Evolutionary conservation across 2,329 filamentous ascomycete species (phyloP).

Genomic region (Endocalyx cinctus): DNA sequence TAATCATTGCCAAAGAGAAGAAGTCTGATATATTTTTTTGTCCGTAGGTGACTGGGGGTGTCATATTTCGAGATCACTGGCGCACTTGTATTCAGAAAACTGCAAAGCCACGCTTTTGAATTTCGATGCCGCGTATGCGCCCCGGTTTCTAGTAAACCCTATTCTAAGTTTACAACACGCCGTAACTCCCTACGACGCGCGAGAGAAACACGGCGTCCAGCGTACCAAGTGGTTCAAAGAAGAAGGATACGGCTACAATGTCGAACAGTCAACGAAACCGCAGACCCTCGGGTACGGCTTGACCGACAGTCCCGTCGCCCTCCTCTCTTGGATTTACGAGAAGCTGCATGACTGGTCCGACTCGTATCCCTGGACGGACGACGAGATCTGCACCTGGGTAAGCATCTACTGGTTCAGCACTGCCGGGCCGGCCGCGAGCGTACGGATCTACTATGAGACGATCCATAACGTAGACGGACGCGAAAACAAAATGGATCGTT

Average conservation of each 20-base stretch:
- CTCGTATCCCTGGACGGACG: slow-evolving; percentile 66
- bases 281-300: slow-evolving; percentile 68
- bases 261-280: slow-evolving; percentile 62
- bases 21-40: no score
- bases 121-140: slow-evolving; percentile 41
- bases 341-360: slow-evolving; percentile 77
- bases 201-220: slow-evolving; percentile 47
- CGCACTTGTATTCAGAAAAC: slow-evolving; percentile 51
- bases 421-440: slow-evolving; percentile 61
- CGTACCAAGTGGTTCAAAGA: slow-evolving; percentile 53
- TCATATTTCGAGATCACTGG: slow-evolving; percentile 59
- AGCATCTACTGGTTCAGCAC: slow-evolving; percentile 67
- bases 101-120: slow-evolving; percentile 61
- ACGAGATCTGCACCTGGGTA: slow-evolving; percentile 73
- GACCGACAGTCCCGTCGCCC: slow-evolving; percentile 63
- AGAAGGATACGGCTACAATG: slow-evolving; percentile 55
- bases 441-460: slow-evolving; percentile 70
- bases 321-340: slow-evolving; percentile 77
- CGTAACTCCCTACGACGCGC: slow-evolving; percentile 46
- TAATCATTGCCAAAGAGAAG: no score
- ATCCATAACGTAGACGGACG: slow-evolving; percentile 32
- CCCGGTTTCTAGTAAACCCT: slow-evolving; percentile 48
- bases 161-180: slow-evolving; percentile 53
- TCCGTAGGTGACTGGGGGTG: slow-evolving; percentile 63
- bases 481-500: slow-evolving; percentile 13